Evolutionary conservation across 768 basidiomycete genomes (phyloP).

Genomic region (Boletus fagicola): DNA sequence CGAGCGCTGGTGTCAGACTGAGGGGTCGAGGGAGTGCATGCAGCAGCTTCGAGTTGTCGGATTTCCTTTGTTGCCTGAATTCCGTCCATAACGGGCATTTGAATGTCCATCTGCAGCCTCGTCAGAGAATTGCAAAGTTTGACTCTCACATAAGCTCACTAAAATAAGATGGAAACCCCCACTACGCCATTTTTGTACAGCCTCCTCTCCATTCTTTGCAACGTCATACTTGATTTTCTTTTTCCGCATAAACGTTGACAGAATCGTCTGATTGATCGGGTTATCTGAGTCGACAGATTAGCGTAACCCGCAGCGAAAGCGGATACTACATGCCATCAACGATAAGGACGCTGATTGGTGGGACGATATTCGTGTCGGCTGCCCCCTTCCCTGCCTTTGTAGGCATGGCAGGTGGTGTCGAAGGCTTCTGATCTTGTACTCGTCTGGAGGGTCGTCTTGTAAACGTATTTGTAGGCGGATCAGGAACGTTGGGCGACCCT

Average conservation of each 20-base stretch:
- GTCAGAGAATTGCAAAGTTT: constrained; percentile 12
- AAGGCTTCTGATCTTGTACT: constrained; percentile 29
- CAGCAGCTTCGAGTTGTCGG: constrained; percentile 74
- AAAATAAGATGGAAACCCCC: constrained; percentile 95
- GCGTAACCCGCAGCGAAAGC: constrained; percentile 1
- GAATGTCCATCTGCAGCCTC: constrained; percentile 89
- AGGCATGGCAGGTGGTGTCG: constrained; percentile 28
- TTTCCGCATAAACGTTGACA: constrained; percentile 95
- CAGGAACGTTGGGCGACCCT: constrained; percentile 30
- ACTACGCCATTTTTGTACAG: constrained; percentile 90
- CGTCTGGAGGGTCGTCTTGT: constrained; percentile 34
- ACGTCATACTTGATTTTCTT: constrained; percentile 94
- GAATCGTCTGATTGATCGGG: constrained; percentile 95
- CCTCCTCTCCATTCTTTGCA: constrained; percentile 93
- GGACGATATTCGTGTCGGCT: constrained; percentile 73
- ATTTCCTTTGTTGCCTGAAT: constrained; percentile 98
- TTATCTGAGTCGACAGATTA: constrained; percentile 65
- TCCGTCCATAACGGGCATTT: constrained; percentile 99
- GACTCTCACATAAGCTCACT: constrained; percentile 46
- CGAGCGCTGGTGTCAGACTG: constrained; percentile 45
- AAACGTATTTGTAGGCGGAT: constrained; percentile 23
- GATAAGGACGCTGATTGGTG: constrained; percentile 96
- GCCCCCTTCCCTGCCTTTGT: constrained; percentile 51
- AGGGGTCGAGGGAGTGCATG: constrained; percentile 69
- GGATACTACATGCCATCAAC: constrained; percentile 75